A percentile compares a stretch with the other conserved stretches of the same genome.
Conservation (phyloP, 345 rosid species). For the Populus alba region DNA sequence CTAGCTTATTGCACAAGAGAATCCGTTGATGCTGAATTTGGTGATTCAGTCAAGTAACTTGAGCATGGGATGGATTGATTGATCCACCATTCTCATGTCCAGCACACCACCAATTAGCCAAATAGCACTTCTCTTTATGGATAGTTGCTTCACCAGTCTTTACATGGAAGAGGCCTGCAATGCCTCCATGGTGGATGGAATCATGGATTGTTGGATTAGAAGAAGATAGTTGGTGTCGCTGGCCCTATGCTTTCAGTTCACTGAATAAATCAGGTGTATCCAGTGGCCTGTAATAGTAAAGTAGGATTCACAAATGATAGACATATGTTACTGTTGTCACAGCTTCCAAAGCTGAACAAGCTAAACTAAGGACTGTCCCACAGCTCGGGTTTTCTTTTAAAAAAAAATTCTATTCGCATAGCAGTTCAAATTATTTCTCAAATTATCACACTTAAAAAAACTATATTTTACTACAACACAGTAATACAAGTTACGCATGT, state of each 20-base stretch:
- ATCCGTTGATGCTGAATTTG: not conserved
- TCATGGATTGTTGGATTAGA: too few relatives aligned
- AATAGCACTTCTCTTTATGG: not conserved
- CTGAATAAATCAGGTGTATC: not conserved
- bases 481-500: too few relatives aligned
- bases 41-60: not conserved
- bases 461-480: too few relatives aligned
- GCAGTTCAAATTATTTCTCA: too few relatives aligned
- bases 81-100: not conserved
- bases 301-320: not conserved
- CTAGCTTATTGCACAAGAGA: not conserved
- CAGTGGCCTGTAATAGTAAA: not conserved
- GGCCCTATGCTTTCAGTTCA: not conserved
- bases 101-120: not conserved
- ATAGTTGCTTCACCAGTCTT: not conserved
- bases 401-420: too few relatives aligned
- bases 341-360: not conserved
- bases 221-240: not conserved
- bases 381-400: too few relatives aligned
- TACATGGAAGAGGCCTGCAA: not conserved
- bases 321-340: not conserved
- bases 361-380: not conserved
- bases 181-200: not conserved
- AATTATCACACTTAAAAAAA: too few relatives aligned
- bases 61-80: not conserved